Evolutionary conservation across 805 yeast species (phyloP), one percentile per base, ranked within the genome.

Genomic region (Ogataea ramenticola): DNA sequence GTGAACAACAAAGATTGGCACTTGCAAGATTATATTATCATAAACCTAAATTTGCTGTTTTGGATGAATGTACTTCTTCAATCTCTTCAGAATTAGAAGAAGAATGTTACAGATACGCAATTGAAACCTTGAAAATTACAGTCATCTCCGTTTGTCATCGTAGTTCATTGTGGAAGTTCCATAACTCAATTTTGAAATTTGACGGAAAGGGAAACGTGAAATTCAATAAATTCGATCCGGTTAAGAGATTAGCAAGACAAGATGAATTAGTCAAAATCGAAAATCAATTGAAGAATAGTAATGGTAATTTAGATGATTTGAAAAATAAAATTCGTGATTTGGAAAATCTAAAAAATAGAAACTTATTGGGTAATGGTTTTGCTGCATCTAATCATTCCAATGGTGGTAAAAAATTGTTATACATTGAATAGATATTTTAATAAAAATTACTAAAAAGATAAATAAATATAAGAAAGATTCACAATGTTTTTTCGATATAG

Each of bases 31-130:
- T 90, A 63, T 90, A 86, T 58, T 90, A 89, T 59, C 96, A 90
- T 62, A 74, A 75, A 55, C 98, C 98, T 2, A 84, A 80, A 61
- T 90, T 89, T 71, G 98, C 98, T 0, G 96, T 90, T 22, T 69
- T 90, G 50, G 98, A 90, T 65, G 98, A 90, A 67, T 90, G 96
- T 63, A 90, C 98, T 1, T 87, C 96, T 3, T 91, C 96, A 1
- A 95, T 90, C 2, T 82, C 96, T 0, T 86, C 93, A 11, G 86
- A 84, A 47, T 82, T 89, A 79, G 98, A 90, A 60, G 87, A 84
- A 49, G 79, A 82, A 54, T 89, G 91, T 86, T 90, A 90, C 57
- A 64, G 79, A 42, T 83, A 84, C 55, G 96, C 96, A 0, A 65
- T 55, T 9, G 86, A 84, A 58, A 68, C 72, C 16, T 69, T 86